phyloP scores from a whole-genome alignment of 495 filamentous ascomycete species.

The Apiosordaria backusii region DNA sequence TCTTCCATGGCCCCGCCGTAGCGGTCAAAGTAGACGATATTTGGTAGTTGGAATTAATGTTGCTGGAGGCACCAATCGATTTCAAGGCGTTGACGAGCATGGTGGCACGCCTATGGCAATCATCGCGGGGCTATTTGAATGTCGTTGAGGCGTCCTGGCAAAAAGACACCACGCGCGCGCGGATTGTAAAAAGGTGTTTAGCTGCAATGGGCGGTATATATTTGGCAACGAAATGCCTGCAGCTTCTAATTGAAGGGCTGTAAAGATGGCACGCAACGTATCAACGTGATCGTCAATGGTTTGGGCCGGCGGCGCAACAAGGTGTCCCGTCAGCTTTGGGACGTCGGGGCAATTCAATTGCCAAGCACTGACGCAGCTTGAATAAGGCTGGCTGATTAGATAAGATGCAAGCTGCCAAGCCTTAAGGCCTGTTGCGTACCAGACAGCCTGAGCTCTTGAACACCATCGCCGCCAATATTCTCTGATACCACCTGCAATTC shows the following conservation, averaged over 20 bases:
- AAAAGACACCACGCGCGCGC: not conserved
- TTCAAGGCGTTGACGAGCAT: slow-evolving; percentile 94
- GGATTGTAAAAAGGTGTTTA: not conserved
- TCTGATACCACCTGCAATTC: too few relatives aligned
- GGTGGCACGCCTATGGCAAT: slow-evolving; percentile 25
- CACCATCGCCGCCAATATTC: too few relatives aligned
- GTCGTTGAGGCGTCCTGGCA: not conserved
- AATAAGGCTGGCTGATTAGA: not conserved
- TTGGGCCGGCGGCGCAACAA: not conserved
- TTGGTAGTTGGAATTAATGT: slow-evolving; percentile 87
- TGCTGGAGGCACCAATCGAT: slow-evolving; percentile 71
- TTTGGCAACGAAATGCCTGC: not conserved
- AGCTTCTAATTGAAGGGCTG: not conserved
- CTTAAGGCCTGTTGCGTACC: too few relatives aligned
- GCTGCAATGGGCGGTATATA: too few relatives aligned
- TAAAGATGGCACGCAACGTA: not conserved
- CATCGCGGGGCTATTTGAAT: not conserved
- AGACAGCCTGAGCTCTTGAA: too few relatives aligned
- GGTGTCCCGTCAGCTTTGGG: not conserved
- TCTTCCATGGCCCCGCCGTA: slow-evolving; percentile 89
- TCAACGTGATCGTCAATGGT: not conserved
- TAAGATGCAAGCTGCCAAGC: not conserved
- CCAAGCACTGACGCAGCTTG: not conserved
- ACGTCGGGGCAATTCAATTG: not conserved
- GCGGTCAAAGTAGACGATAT: slow-evolving; percentile 65